Percentiles rank a stretch among this genome's conserved stretches.
Conservation (phyloP, 2,329 filamentous ascomycete genomes). For the Clonostachys rosea region DNA sequence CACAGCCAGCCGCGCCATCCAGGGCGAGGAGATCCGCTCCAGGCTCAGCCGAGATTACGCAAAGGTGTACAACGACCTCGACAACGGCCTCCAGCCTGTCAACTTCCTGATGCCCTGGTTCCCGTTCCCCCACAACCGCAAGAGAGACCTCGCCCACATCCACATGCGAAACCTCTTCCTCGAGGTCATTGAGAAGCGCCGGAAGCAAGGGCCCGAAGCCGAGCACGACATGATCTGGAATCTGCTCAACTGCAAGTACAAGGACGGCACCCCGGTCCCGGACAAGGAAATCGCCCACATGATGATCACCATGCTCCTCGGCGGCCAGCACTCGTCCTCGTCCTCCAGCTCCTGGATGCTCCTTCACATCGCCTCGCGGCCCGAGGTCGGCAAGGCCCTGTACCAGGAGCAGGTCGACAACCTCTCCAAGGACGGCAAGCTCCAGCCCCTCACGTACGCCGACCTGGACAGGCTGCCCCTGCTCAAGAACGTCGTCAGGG, state of each 20-base stretch:
- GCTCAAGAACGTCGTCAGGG: slow-evolving; percentile 61
- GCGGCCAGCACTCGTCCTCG: slow-evolving; percentile 76
- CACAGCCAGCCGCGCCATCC: slow-evolving; percentile 71
- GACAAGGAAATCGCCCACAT: slow-evolving; percentile 78
- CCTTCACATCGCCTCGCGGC: slow-evolving; percentile 65
- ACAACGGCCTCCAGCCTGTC: slow-evolving; percentile 70
- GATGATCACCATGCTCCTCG: slow-evolving; percentile 85
- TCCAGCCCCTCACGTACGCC: slow-evolving; percentile 53
- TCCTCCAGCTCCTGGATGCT: slow-evolving; percentile 76
- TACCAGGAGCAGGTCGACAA: slow-evolving; percentile 60
- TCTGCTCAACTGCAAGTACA: slow-evolving; percentile 73
- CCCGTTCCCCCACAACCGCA: slow-evolving; percentile 71
- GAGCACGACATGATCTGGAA: slow-evolving; percentile 73
- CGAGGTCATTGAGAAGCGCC: slow-evolving; percentile 63
- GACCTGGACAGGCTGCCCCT: slow-evolving; percentile 57
- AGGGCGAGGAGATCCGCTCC: slow-evolving; percentile 71
- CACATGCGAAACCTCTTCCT: slow-evolving; percentile 69
- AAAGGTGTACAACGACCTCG: slow-evolving; percentile 73
- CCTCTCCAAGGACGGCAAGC: slow-evolving; percentile 38
- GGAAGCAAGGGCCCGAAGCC: slow-evolving; percentile 36
- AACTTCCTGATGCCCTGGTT: slow-evolving; percentile 82
- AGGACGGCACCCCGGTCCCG: slow-evolving; percentile 62
- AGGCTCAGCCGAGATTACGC: slow-evolving; percentile 70
- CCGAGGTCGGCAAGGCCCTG: slow-evolving; percentile 66
- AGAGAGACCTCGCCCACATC: slow-evolving; percentile 64